Evolutionary conservation across 192 early-diverging fungal species (phyloP).

Genomic region (Gamsiella multidivaricata): DNA sequence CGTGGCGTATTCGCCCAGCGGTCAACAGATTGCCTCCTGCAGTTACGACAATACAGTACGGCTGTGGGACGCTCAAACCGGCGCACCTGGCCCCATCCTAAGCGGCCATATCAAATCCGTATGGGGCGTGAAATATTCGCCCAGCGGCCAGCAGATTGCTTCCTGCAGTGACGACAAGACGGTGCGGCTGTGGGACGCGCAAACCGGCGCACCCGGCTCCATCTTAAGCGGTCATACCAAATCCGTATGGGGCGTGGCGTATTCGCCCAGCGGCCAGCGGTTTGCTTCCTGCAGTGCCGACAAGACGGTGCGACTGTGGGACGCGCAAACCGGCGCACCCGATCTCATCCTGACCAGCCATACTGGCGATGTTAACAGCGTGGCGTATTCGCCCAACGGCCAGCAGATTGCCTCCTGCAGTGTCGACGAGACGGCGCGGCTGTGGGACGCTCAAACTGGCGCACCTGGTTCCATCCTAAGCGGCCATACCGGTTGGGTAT

Average conservation of each 20-base stretch:
- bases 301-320: conserved; percentile 6
- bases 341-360: background rate
- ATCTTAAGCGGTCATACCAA: background rate
- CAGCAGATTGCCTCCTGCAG: conserved; percentile 4
- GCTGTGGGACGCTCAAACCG: too few species aligned
- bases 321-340: background rate
- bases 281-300: conserved; percentile 1
- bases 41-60: too few species aligned
- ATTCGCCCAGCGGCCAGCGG: background rate
- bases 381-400: conserved; percentile 8
- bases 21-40: too few species aligned
- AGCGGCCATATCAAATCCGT: background rate
- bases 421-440: background rate
- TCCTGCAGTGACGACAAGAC: conserved; percentile 2
- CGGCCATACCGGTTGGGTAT: background rate
- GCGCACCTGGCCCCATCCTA: too few species aligned
- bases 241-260: background rate
- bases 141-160: background rate
- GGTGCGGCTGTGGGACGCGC: background rate
- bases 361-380: background rate
- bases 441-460: conserved; percentile 1
- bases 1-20: too few species aligned
- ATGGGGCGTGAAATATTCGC: background rate
- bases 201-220: background rate
- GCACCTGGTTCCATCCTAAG: background rate